Evolutionary conservation across 306 rosid genomes (phyloP).

Genomic region (Canavalia gladiata): DNA sequence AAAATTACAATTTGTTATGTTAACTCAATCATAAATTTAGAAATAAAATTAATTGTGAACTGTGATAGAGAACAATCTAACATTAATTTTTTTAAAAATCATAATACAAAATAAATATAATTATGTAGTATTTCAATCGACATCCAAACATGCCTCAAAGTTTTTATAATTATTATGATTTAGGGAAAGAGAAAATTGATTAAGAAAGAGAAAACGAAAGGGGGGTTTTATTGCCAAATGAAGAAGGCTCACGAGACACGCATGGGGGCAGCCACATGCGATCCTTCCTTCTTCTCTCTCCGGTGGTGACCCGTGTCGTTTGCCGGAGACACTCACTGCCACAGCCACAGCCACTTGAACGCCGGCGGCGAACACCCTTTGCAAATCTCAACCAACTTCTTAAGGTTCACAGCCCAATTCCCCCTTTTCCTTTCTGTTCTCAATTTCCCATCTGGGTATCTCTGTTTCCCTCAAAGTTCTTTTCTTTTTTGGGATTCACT

Average conservation of each 20-base stretch:
- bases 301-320: conserved; percentile 37
- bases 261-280: conserved; percentile 63
- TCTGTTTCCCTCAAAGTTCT: conserved; percentile 36
- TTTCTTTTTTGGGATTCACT: conserved; percentile 41
- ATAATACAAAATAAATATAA: too few species aligned
- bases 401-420: conserved; percentile 21
- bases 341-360: conserved; percentile 11
- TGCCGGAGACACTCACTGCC: conserved; percentile 45
- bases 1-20: too few species aligned
- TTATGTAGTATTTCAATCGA: too few species aligned
- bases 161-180: background rate
- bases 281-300: conserved; percentile 46
- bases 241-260: conserved; percentile 62
- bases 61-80: too few species aligned
- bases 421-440: background rate
- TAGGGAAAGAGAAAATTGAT: background rate
- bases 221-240: conserved; percentile 23
- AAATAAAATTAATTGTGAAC: too few species aligned
- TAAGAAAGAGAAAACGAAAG: background rate
- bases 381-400: background rate
- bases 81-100: too few species aligned
- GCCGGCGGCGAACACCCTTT: conserved; percentile 37
- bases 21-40: too few species aligned
- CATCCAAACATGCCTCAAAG: too few species aligned
- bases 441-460: conserved; percentile 45